A percentile compares a stretch with the other conserved stretches of the same genome.
Conservation (phyloP, 2,329 filamentous ascomycete genomes). For the Pestalotiopsis sp. region DNA sequence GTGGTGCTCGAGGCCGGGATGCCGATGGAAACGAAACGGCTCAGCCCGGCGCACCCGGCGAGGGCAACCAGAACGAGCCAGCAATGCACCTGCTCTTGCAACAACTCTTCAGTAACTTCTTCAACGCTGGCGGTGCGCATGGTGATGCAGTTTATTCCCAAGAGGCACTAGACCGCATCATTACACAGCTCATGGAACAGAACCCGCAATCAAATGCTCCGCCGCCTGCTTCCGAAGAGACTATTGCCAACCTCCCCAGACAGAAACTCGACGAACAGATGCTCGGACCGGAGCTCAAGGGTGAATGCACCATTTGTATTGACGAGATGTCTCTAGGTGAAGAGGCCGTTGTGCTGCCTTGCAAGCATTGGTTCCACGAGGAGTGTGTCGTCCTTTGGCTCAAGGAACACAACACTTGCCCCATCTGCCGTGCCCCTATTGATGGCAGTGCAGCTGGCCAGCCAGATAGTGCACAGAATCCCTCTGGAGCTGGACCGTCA, state of each 20-base stretch:
- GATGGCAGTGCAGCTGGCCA: conserved; percentile 38
- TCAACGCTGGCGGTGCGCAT: conserved; percentile 55
- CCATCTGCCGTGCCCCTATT: conserved; percentile 70
- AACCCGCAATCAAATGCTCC: conserved; percentile 77
- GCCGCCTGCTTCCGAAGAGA: conserved; percentile 75
- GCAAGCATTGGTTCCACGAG: conserved; percentile 92
- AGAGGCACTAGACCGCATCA: conserved; percentile 86
- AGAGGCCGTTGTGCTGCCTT: conserved; percentile 78
- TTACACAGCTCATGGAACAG: conserved; percentile 86
- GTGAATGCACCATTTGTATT: conserved; percentile 95
- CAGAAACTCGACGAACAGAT: conserved; percentile 71
- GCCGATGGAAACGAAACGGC: conserved; percentile 14
- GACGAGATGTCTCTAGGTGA: conserved; percentile 76
- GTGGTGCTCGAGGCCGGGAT: conserved; percentile 22
- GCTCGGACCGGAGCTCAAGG: conserved; percentile 66
- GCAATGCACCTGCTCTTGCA: conserved; percentile 44
- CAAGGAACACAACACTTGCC: conserved; percentile 89
- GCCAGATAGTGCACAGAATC: conserved; percentile 18
- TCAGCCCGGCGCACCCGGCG: conserved; percentile 24
- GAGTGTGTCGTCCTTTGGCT: conserved; percentile 83
- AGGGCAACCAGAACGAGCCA: conserved; percentile 21
- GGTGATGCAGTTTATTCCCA: conserved; percentile 90
- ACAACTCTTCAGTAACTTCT: conserved; percentile 53
- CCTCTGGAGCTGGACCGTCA: conserved; percentile 16
- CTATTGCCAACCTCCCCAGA: conserved; percentile 74